Evolutionary conservation across 352 stramenopile species (phyloP).

Genomic region (Phytophthora rubi): DNA sequence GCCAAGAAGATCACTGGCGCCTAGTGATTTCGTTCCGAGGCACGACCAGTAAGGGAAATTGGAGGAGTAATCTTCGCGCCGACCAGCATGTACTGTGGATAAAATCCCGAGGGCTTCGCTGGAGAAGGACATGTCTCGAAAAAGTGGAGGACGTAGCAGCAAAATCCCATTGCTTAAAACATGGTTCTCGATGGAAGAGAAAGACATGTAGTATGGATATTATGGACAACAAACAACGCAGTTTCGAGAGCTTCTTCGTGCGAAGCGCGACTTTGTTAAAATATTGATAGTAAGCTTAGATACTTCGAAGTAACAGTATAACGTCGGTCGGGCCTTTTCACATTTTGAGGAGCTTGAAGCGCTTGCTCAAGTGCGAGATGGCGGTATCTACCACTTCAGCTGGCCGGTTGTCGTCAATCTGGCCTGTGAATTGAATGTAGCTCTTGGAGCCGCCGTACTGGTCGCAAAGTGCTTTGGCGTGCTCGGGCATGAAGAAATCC

Average conservation of each 20-base stretch:
- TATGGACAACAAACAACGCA: too few species aligned
- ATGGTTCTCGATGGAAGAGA: slow-evolving; percentile 54
- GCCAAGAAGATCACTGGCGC: slow-evolving; percentile 57
- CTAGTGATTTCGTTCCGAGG: slow-evolving; percentile 88
- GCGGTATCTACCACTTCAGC: slow-evolving; percentile 50
- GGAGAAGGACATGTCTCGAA: slow-evolving; percentile 66
- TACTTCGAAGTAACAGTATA: too few species aligned
- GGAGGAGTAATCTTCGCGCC: slow-evolving; percentile 88
- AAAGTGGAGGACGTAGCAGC: slow-evolving; percentile 64
- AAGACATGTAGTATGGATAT: too few species aligned
- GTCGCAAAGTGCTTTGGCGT: slow-evolving; percentile 59
- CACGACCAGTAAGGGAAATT: slow-evolving; percentile 88
- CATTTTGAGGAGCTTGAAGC: slow-evolving; percentile 27
- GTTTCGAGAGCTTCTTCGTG: too few species aligned
- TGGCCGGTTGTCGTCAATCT: slow-evolving; percentile 71
- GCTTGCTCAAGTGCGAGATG: slow-evolving; percentile 46
- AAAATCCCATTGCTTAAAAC: slow-evolving; percentile 79
- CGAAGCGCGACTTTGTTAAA: too few species aligned
- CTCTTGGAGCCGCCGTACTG: slow-evolving; percentile 68
- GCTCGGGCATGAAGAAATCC: slow-evolving; percentile 74
- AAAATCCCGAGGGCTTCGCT: slow-evolving; percentile 64
- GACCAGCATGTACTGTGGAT: slow-evolving; percentile 84
- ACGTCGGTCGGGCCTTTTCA: not conserved
- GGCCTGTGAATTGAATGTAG: slow-evolving; percentile 59
- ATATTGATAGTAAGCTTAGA: too few species aligned